Evolutionary conservation across 2,329 filamentous ascomycete species (phyloP), one percentile per base, ranked within the genome.

Genomic region (Neoascochyta sp.): DNA sequence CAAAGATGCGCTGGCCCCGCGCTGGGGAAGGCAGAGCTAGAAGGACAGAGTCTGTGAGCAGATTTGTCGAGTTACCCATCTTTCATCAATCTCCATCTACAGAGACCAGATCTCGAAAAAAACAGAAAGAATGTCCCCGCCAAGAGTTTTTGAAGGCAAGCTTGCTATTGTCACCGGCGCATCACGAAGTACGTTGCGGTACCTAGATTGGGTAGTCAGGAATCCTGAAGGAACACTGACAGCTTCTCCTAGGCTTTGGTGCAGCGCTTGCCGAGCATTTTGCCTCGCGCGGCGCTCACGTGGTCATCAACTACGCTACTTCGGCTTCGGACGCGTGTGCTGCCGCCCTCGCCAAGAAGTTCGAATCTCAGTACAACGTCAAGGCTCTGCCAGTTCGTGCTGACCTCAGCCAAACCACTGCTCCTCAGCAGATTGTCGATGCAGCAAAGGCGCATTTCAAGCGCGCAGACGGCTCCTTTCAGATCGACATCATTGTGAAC

Each of bases 401-500:
- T 11, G 81, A 89, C 60, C 73, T 88, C 40, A 71, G 74, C 42
- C 68, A 71, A 4, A 65, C 74, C 9, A 66, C 69, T 5, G 77
- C 78, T 2, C 76, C 79, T 4, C 64, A 69, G 2, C 61, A 70
- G 12, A 70, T 86, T 32, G 58, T 86, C 47, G 59, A 64, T 15
- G 69, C 68, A 0, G 70, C 75, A 3, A 69, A 74, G 41, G 64
- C 73, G 29, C 66, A 76, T 50, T 79, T 82, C 60, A 52, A 68
- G 3, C 27, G 33, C 5, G 22, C 34, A 11, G 64, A 62, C 34
- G 57, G 61, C 32, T 60, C 62, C 22, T 74, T 86, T 52, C 75
- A 79, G 45, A 74, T 92, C 54, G 84, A 90, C 65, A 85, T 92
- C 36, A 66, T 92, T 22, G 66, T 92, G 68, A 90, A 92, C 73